phyloP scores from a whole-genome alignment of 1,139 yeast species.

The Torulaspora globosa region DNA sequence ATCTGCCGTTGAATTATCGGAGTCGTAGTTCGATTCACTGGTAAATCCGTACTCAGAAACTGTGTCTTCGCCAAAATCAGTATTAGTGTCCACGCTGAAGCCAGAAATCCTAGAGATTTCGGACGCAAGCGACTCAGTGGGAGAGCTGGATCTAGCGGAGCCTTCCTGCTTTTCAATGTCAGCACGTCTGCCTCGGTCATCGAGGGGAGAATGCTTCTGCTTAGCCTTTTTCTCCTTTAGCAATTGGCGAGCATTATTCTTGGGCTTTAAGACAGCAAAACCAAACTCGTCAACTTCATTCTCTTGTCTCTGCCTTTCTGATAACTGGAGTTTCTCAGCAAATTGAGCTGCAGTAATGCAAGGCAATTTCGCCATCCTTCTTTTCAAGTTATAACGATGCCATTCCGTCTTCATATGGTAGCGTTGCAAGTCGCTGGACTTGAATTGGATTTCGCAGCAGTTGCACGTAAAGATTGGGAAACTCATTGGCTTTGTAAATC shows the following conservation, averaged over 20 bases:
- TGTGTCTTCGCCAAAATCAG: conserved; percentile 47
- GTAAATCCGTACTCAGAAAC: conserved; percentile 48
- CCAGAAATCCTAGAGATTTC: conserved; percentile 57
- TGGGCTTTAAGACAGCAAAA: conserved; percentile 40
- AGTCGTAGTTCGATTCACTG: conserved; percentile 44
- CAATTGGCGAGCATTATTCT: conserved; percentile 10
- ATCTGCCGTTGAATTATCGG: conserved; percentile 30
- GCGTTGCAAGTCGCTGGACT: conserved; percentile 74
- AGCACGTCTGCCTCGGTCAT: conserved; percentile 4
- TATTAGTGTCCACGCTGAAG: conserved; percentile 37
- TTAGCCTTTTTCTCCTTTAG: conserved; percentile 15
- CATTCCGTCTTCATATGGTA: conserved; percentile 93
- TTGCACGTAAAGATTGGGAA: conserved; percentile 60
- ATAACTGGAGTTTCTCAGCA: conserved; percentile 61
- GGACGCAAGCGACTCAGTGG: conserved; percentile 52
- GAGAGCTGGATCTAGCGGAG: conserved; percentile 39
- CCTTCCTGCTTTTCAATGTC: not conserved
- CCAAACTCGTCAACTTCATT: conserved; percentile 64
- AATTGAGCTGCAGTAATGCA: conserved; percentile 76
- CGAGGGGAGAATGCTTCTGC: conserved; percentile 29
- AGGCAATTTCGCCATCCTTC: conserved; percentile 82
- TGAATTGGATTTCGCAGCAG: conserved; percentile 74
- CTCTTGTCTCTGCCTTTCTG: conserved; percentile 41
- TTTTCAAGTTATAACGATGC: conserved; percentile 88
- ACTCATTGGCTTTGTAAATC: conserved; percentile 3